Evolutionary conservation across 768 basidiomycete species (phyloP), one percentile per base, ranked within the genome.

Genomic region (Podaxis rugospora): DNA sequence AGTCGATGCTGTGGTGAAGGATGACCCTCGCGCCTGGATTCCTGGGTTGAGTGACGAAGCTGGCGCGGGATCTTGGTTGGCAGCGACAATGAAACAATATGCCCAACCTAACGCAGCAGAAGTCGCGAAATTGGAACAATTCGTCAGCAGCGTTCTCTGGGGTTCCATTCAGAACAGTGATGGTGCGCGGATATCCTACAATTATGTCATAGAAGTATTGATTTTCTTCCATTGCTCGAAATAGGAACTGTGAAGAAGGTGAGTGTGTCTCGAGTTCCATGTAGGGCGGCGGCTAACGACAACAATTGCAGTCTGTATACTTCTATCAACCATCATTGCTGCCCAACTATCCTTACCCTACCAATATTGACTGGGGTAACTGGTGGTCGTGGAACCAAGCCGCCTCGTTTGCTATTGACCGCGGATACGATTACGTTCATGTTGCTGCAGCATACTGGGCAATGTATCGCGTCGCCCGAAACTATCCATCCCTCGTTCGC

Each of bases 371-470:
- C 66, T 85, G 81, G 80, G 75, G 76, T 4, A 79, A 80, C 60
- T 83, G 82, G 81, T 83, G 82, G 81, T 82, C 80, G 1, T 84
- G 82, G 83, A 78, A 82, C 59, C 71, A 77, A 64, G 79, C 79
- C 2, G 72, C 71, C 0, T 76, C 81, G 1, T 84, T 72, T 62
- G 78, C 78, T 3, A 78, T 73, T 1, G 78, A 79, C 54, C 78
- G 83, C 11, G 82, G 79, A 1, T 85, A 85, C 63, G 83, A 85
- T 67, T 81, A 80, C 62, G 73, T 80, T 40, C 79, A 81, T 56
- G 78, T 81, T 56, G 66, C 72, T 18, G 78, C 78, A 10, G 78
- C 82, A 0, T 83, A 85, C 62, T 85, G 82, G 82, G 76, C 82
- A 0, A 67, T 84, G 21, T 85, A 84, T 62, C 81, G 83, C 46